phyloP scores from a whole-genome alignment of 169 alveolate genomes.

The Plasmodium knowlesi region DNA sequence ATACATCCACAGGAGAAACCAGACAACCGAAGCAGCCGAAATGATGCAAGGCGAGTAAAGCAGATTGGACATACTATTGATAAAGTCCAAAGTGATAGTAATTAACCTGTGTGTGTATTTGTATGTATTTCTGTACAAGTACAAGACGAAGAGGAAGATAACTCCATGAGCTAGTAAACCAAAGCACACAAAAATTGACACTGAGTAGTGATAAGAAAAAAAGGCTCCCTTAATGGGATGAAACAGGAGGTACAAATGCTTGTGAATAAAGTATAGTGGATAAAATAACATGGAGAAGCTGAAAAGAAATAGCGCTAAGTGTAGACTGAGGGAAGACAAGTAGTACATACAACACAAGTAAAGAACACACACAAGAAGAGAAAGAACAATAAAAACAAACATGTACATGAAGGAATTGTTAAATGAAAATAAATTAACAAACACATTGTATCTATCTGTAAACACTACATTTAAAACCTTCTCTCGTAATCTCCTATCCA shows the following conservation, averaged over 20 bases:
- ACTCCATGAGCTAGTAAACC: slow-evolving; percentile 16
- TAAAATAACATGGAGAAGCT: slow-evolving; percentile 3
- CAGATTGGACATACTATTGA: slow-evolving; percentile 9
- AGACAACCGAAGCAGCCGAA: slow-evolving; percentile 1
- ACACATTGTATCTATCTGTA: slow-evolving; percentile 51
- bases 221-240: slow-evolving; percentile 55
- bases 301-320: slow-evolving; percentile 15
- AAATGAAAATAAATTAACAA: slow-evolving; percentile 65
- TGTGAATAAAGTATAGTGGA: slow-evolving; percentile 51
- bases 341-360: slow-evolving; percentile 29
- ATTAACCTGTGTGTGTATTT: slow-evolving; percentile 36
- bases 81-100: slow-evolving; percentile 22
- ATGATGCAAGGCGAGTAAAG: slow-evolving; percentile 27
- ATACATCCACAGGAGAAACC: slow-evolving; percentile 25
- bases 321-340: slow-evolving; percentile 4
- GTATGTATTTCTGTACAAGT: slow-evolving; percentile 49
- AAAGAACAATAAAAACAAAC: slow-evolving; percentile 3
- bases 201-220: slow-evolving; percentile 58
- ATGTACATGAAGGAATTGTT: slow-evolving; percentile 19
- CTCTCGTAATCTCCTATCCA: slow-evolving; percentile 46
- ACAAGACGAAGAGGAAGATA: slow-evolving; percentile 20
- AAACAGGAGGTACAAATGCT: slow-evolving; percentile 54
- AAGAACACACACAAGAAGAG: slow-evolving; percentile 8
- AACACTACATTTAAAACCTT: slow-evolving; percentile 32
- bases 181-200: slow-evolving; percentile 27